These are phyloP conservation scores for Kalmanozyma brasiliensis DNA, from an alignment of 1,284 basidiomycete genomes.

Conservation along the genomic window DNA sequence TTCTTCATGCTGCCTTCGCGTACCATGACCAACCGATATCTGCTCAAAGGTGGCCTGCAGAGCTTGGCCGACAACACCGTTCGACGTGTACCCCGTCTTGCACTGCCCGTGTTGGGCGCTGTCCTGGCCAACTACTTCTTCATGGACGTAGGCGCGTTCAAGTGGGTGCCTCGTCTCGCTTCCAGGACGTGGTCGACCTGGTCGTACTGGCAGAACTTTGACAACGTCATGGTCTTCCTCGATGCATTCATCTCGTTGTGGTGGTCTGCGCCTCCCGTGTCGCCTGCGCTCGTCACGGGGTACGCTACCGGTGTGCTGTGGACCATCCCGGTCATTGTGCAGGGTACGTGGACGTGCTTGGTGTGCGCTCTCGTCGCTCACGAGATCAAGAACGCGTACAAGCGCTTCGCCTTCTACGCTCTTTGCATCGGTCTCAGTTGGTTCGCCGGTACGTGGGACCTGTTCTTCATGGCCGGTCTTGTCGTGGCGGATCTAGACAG, in stretches of 20 bases:
- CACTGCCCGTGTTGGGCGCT: constrained; percentile 55
- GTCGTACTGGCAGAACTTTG: constrained; percentile 61
- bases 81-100: constrained; percentile 59
- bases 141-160: constrained; percentile 57
- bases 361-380: constrained; percentile 57
- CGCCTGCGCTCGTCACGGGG: constrained; percentile 50
- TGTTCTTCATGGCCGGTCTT: constrained; percentile 63
- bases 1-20: constrained; percentile 61
- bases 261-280: constrained; percentile 55
- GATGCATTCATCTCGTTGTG: constrained; percentile 58
- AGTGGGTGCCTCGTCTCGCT: constrained; percentile 58
- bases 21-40: constrained; percentile 58
- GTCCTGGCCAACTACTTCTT: constrained; percentile 60
- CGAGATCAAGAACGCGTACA: constrained; percentile 58
- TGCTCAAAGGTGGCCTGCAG: constrained; percentile 55
- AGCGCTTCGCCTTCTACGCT: constrained; percentile 59
- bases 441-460: constrained; percentile 60
- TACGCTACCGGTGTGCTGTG: constrained; percentile 64
- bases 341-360: constrained; percentile 56
- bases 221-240: constrained; percentile 56
- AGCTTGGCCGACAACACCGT: constrained; percentile 55
- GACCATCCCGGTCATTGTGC: constrained; percentile 63
- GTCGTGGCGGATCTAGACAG: constrained; percentile 59
- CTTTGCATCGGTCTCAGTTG: constrained; percentile 55
- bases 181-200: constrained; percentile 62